These are phyloP conservation scores for Aspergillus sp. DNA, from an alignment of 2,329 filamentous ascomycete species.

Conservation along the genomic window DNA sequence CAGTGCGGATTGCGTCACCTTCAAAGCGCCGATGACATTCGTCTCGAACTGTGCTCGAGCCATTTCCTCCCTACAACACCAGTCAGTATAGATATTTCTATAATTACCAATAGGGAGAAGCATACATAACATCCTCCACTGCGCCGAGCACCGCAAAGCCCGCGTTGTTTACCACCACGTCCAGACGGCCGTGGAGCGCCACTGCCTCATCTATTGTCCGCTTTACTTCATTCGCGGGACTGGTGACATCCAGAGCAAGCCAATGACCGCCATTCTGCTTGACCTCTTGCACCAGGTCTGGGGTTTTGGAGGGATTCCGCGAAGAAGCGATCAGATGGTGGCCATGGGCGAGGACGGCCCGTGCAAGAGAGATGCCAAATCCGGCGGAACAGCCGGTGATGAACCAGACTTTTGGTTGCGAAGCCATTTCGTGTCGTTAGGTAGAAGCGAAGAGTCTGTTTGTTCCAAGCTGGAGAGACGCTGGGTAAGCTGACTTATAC, in stretches of 20 bases:
- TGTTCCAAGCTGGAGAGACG: too few relatives aligned
- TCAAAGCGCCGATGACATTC: slow-evolving; percentile 46
- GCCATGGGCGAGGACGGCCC: slow-evolving; percentile 45
- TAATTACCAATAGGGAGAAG: neutral
- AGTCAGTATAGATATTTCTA: neutral
- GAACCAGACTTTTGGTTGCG: slow-evolving; percentile 48
- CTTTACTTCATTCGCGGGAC: slow-evolving; percentile 1
- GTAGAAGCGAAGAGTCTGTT: too few relatives aligned
- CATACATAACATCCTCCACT: slow-evolving; percentile 21
- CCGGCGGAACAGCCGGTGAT: slow-evolving; percentile 54
- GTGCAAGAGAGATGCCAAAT: slow-evolving; percentile 49
- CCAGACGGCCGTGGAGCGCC: slow-evolving; percentile 9
- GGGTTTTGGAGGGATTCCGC: slow-evolving; percentile 33
- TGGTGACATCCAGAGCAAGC: slow-evolving; percentile 14
- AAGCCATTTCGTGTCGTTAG: neutral
- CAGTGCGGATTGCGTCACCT: slow-evolving; percentile 37
- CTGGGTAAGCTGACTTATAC: too few relatives aligned
- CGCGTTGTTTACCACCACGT: slow-evolving; percentile 16
- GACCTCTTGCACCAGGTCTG: slow-evolving; percentile 4
- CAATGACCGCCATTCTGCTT: slow-evolving; percentile 8
- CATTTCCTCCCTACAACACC: slow-evolving; percentile 15
- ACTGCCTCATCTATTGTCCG: neutral
- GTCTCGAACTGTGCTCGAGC: slow-evolving; percentile 24
- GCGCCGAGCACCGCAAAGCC: slow-evolving; percentile 20
- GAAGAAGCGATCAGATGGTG: slow-evolving; percentile 54